Base-by-base conservation (phyloP, 2,329 filamentous ascomycete species). In the Colletotrichum acutatum region DNA sequence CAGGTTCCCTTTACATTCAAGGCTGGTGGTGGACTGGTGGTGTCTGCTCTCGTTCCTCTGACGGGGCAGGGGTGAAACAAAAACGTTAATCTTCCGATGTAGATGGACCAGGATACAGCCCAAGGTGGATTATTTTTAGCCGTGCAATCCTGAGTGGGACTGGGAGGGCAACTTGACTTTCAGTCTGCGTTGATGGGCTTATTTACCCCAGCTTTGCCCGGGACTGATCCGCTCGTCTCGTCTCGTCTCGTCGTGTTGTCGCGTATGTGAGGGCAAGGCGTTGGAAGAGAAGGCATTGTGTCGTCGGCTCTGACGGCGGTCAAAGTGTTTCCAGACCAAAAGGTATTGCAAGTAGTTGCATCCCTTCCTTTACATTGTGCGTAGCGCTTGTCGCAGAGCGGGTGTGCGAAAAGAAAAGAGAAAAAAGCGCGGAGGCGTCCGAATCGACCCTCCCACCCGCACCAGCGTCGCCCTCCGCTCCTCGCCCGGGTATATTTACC, bases 31-130 rank as follows among this genome's bases (percentile, higher is more conserved):
- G 42, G 42, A 42, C 14, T 49, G 42, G 42, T 49, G 56, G 32
- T 52, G 28, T 60, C 59, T 74, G 63, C 64, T 74, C 70, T 62
- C 59, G 37, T 72, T 69, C 59, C 62, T 67, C 65, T 66, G 53
- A 68, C 68, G 72, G 72, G 59, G 57, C 72, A 72, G 58, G 59
- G 64, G 61, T 74, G 72, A 72, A 74, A 73, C 69, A 66, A 37
- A 65, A 72, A 68, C 53, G 69, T 68, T 74, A 74, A 74, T 74
- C 69, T 74, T 74, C 72, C 72, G 69, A 74, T 60, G 64, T 63
- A 34, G 72, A 74, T 69, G 60, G 49, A 65, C 72, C 58, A 68
- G 69, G 72, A 65, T 74, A 46, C 32, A 74, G 66, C 22, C 73
- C 56, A 59, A n/a, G 59, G 66, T 66, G 67, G 64, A 61, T 49